These are phyloP conservation scores for Gentiana dahurica DNA, from an alignment of 257 asterid genomes.

Conservation along the genomic window DNA sequence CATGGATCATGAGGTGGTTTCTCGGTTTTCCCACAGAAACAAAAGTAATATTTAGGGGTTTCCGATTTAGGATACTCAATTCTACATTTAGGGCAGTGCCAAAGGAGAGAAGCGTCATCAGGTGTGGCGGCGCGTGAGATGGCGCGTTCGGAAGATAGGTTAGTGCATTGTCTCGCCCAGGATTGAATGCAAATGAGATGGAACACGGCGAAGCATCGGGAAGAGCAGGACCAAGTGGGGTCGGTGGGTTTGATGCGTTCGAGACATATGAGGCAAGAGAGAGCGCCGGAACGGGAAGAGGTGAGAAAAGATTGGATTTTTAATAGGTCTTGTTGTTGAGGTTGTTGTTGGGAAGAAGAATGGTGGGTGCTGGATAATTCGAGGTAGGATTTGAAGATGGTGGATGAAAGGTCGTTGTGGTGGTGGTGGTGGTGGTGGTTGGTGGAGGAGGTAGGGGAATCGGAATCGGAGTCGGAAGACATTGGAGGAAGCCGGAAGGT, in stretches of 20 bases:
- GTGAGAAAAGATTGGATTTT: constrained; percentile 89
- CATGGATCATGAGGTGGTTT: constrained; percentile 87
- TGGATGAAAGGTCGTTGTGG: constrained; percentile 55
- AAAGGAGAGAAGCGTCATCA: constrained; percentile 32
- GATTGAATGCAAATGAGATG: constrained; percentile 93
- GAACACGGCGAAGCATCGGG: constrained; percentile 79
- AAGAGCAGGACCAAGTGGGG: constrained; percentile 90
- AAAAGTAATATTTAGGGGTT: constrained; percentile 58
- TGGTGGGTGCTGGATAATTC: constrained; percentile 33
- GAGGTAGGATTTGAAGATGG: constrained; percentile 78
- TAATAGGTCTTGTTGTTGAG: constrained; percentile 48
- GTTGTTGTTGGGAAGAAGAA: constrained; percentile 25
- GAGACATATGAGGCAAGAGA: constrained; percentile 96
- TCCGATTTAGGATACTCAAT: constrained; percentile 52
- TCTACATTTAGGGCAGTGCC: constrained; percentile 99
- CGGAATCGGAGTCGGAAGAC: constrained; percentile 60
- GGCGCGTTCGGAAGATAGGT: constrained; percentile 69
- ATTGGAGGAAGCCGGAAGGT: constrained; percentile 20
- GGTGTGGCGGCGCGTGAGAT: constrained; percentile 55
- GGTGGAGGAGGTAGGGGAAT: constrained; percentile 32
- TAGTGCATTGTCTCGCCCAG: constrained; percentile 78
- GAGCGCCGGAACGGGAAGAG: constrained; percentile 80
- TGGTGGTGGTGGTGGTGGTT: constrained; percentile 40
- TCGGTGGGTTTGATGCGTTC: constrained; percentile 74
- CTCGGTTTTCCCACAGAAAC: constrained; percentile 74